Evolutionary conservation across 139 green algal genomes (phyloP).

Genomic region (Auxenochlorella pyrenoidosa): DNA sequence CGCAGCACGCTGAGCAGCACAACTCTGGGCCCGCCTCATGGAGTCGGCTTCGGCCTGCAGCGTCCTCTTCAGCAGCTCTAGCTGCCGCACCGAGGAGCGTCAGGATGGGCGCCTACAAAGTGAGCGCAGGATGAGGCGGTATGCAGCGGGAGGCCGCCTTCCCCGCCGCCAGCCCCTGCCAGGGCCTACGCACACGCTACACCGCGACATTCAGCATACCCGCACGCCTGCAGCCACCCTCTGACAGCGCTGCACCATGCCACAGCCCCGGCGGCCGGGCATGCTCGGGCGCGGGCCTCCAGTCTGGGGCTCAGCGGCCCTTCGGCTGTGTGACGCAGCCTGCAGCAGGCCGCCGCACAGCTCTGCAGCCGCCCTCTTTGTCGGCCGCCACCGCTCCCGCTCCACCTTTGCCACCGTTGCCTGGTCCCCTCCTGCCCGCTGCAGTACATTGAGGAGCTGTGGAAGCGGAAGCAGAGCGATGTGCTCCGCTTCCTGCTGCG

Average conservation of each 20-base stretch:
- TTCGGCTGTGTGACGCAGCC: too few species aligned
- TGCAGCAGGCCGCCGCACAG: background rate
- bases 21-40: background rate
- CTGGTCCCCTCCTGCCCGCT: background rate
- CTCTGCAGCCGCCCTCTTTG: background rate
- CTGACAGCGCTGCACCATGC: background rate
- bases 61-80: background rate
- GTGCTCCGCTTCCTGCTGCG: slow-evolving; percentile 98
- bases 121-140: background rate
- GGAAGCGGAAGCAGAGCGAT: slow-evolving; percentile 99
- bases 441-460: slow-evolving; percentile 96
- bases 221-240: background rate
- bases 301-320: too few species aligned
- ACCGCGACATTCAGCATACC: too few species aligned
- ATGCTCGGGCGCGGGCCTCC: too few species aligned
- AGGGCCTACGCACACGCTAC: too few species aligned
- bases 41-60: background rate
- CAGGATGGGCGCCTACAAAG: slow-evolving; percentile 74
- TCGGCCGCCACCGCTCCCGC: background rate
- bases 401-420: background rate
- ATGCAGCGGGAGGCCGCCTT: background rate
- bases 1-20: too few species aligned
- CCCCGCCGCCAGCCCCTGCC: background rate
- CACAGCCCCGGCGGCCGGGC: too few species aligned
- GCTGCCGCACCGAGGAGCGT: background rate